Evolutionary conservation across 78 protist genomes (phyloP), one percentile per base, ranked within the genome.

Genomic region (Salpingoeca rosetta): DNA sequence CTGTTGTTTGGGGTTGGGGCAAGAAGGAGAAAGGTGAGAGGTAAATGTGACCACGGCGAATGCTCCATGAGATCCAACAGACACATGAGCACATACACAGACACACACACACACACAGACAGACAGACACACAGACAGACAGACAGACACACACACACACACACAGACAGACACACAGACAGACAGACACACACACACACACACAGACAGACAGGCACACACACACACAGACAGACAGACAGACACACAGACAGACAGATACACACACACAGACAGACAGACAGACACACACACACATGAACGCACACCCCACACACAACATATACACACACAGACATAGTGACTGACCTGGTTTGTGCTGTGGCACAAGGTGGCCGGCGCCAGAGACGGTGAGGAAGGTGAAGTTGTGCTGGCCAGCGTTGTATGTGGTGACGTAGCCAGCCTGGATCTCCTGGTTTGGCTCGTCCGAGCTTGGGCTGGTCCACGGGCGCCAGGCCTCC

Each of bases 401-500:
- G 42, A 76, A 76, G 42, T 76, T 42, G 42, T 3, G 24, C 42
- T 1, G 25, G 80, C 22, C 1, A 1, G 24, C 3, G 80, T n/a
- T 3, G 42, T 25, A 37, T 22, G 2, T 12, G 44, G 28, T 36
- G 51, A 25, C 80, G 43, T 40, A 84, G 28, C 77, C 77, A 26
- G 40, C 77, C 37, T 3, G 77, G 36, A 35, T 26, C 37, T 24
- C 12, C 12, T 11, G 37, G 12, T 73, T 73, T 7, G 65, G 65
- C 65, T 51, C 65, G 65, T 73, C 40, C 12, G 38, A 26, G 40
- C 40, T 35, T 3, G 38, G 38, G 37, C 37, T 26, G 40, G 36
- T 24, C 87, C 87, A 84, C 44, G 80, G 72, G 57, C 39, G 80
- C 81, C 81, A 75, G 41, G 57, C 2, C 57, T 75, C 26, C 40